A percentile compares a stretch with the other conserved stretches of the same genome.
These are phyloP conservation scores for Aspergillus texensis DNA, from an alignment of 2,329 filamentous ascomycete genomes.

Conservation along the genomic window DNA sequence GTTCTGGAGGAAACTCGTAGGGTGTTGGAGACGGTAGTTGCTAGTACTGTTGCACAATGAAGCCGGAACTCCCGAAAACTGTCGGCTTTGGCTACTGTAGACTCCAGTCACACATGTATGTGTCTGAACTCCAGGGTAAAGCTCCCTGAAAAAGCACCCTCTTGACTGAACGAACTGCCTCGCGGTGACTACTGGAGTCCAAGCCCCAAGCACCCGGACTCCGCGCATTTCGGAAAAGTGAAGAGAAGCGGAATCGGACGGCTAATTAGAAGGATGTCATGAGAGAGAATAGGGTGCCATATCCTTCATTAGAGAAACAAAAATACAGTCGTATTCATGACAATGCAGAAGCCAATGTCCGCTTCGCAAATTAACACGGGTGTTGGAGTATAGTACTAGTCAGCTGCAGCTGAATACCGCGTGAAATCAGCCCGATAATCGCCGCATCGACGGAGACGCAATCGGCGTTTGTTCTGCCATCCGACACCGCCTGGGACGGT, in stretches of 20 bases:
- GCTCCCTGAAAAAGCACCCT: conserved; percentile 20
- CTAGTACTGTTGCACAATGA: conserved; percentile 21
- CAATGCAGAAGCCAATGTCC: conserved; percentile 13
- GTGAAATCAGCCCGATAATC: conserved; percentile 14
- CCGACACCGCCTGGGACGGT: conserved; percentile 27
- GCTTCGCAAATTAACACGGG: conserved; percentile 5
- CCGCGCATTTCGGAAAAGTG: conserved; percentile 44
- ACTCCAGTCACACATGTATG: conserved; percentile 3
- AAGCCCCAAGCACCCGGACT: conserved; percentile 41
- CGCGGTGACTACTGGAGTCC: conserved; percentile 33
- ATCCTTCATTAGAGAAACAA: conserved; percentile 27
- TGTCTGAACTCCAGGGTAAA: conserved; percentile 19
- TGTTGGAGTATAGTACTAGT: background rate
- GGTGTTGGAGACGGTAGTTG: conserved; percentile 19
- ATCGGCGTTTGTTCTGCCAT: conserved; percentile 30
- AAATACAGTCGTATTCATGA: conserved; percentile 21
- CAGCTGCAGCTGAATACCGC: conserved; percentile 11
- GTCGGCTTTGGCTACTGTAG: conserved; percentile 19
- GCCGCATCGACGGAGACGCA: conserved; percentile 18
- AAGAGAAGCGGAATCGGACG: conserved; percentile 24
- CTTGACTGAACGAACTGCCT: conserved; percentile 27
- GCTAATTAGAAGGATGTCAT: conserved; percentile 30
- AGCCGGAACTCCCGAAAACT: conserved; percentile 28
- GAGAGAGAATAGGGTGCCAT: conserved; percentile 33
- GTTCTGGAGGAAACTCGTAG: conserved; percentile 18